Base-by-base conservation (phyloP, 1,284 basidiomycete genomes). In the Trichosporon ovoides region DNA sequence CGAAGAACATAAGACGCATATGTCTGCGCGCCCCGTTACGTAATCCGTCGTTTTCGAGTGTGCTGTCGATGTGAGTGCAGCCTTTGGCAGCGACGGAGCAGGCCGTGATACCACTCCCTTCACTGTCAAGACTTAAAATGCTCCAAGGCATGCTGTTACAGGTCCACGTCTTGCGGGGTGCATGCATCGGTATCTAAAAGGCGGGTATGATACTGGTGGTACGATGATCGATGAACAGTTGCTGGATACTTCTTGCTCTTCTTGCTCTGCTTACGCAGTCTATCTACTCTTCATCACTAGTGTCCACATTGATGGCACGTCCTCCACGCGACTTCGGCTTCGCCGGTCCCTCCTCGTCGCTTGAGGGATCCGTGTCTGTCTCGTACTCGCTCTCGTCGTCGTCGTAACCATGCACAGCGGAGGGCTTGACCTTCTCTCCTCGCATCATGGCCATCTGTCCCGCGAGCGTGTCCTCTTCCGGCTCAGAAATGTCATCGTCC, bases 391-490 rank as follows among this genome's bases (percentile, higher is more conserved):
- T 78, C 35, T 80, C 81, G 51, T 79, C 78, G n/a, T n/a, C n/a
- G 31, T 78, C 82, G 3, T 75, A 75, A 4, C 66, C 76, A 57
- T 75, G 73, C 36, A 75, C 72, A 19, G 63, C 67, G 0, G 69
- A 74, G 60, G 80, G 84, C 82, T 93, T 95, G 56, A 98, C 93
- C 37, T 84, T 75, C 14, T 87, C 89, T 5, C 96, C 96, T 55
- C 91, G 86, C 91, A 99, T 95, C 52, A 87, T 84, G 3, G 95
- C 94, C 93, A 98, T 97, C 81, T 99, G 96, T 3, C 96, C 96
- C 3, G 94, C 96, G 48, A 98, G 80, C 22, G 87, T 84, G 76
- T 96, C 94, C 77, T 97, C 94, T 51, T 97, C 94, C 0, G 93
- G 93, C 56, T 96, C 93, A 0, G 91, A 95, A 62, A 97, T 97